Evolutionary conservation across 192 early-diverging fungal species (phyloP), one percentile per base, ranked within the genome.

Genomic region (Coemansia sp.): DNA sequence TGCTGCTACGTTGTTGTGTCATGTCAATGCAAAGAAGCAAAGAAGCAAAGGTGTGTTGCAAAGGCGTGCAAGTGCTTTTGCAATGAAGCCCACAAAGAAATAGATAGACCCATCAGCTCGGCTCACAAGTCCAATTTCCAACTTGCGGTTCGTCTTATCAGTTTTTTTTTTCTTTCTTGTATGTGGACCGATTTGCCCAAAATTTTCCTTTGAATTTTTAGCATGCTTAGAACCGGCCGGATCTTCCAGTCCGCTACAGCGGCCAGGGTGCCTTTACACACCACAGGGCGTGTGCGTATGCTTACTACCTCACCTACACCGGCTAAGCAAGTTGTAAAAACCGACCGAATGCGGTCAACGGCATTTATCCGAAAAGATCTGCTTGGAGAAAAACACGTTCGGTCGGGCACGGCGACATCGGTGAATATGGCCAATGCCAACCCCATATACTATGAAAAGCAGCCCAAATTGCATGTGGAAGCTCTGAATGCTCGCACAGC

Each of bases 281-380:
- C 21, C 31, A 10, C 11, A 35, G n/a, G 6, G 46, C 2, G 3
- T 6, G 53, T 45, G 8, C 53, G 65, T 44, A 44, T 52, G 36
- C 41, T 60, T 48, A 44, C 45, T 16, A 67, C 57, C 9, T 39
- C 53, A 20, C 47, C 14, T 8, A 8, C 3, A 18, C 31, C 20
- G 3, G 18, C 48, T 8, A 45, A 37, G 12, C 43, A 55, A 39
- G 28, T 33, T 16, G 15, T n/a, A 50, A 20, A 61, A 66, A 67
- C 43, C 14, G 75, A 72, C 59, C 68, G 75, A 39, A 57, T 65
- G n/a, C 30, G 57, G 43, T 60, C 65, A 14, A 72, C 61, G 47
- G 75, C 75, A 37, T 78, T 63, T 38, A 64, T 49, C 37, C 64
- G 61, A 48, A 68, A 68, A 55, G 60, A 47, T 2, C 26, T 38